Base-by-base conservation (phyloP, 2,329 filamentous ascomycete genomes). In the Fusarium sp. region DNA sequence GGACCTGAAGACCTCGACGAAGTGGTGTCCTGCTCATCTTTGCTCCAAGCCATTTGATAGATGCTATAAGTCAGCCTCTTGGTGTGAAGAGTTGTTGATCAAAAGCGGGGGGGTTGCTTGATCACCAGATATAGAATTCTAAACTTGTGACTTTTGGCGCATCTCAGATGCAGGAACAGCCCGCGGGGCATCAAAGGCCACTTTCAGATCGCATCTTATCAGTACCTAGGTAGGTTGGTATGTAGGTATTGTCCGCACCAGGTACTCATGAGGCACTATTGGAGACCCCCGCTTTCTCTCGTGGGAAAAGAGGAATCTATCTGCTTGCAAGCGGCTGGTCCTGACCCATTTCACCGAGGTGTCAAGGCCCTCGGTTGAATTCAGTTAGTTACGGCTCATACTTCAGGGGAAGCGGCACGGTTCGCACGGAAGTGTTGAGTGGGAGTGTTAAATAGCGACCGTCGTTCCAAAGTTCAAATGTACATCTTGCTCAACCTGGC, bases 151-250 rank as follows among this genome's bases (percentile, higher is more conserved):
- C 58, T 60, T 62, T 50, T 55, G 64, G 61, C 50, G 61, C 53
- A 65, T 70, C 41, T 42, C 46, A 71, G 62, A 73, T 73, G 70
- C 70, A 73, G 70, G 70, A 73, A 73, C 70, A 53, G 17, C 27
- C 59, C n/a, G 62, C 25, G n/a, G 46, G 33, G 55, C 38, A 45
- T 70, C 44, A 49, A 60, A 55, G 65, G 56, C 57, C 47, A 47
- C 45, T 55, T 55, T 25, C 44, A 72, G 62, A 67, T 72, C 41
- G 38, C 45, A 73, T 63, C 44, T 62, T 52, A 25, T 35, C 39
- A 45, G 52, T 27, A n/a, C 29, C 29, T n/a, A 49, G 20, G 13
- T 15, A 13, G 17, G 12, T 36, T 25, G 31, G 15, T 52, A 27
- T 38, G 35, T 33, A 27, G 27, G 6, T 27, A 55, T 58, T 36